Percentiles rank a stretch among this genome's conserved stretches.
Evolutionary conservation across 192 early-diverging fungal species (phyloP).

Genomic region (Linnemannia hyalina): DNA sequence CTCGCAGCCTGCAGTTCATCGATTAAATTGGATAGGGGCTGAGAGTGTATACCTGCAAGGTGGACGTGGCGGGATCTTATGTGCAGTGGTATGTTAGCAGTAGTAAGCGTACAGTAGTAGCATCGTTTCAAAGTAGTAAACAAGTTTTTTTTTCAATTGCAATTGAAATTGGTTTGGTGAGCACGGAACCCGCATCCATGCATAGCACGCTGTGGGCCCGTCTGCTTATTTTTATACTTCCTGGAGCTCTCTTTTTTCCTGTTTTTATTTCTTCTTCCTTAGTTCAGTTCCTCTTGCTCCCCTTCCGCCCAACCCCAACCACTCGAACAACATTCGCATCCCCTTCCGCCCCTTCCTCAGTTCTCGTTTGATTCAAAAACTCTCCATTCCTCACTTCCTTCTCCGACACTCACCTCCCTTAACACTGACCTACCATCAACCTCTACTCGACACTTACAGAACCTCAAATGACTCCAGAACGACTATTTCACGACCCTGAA

Average conservation of each 20-base stretch:
- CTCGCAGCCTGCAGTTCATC: constrained; percentile 51
- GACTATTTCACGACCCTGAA: constrained; percentile 2
- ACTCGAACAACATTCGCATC: too few species aligned
- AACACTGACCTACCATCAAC: background rate
- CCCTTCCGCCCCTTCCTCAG: too few species aligned
- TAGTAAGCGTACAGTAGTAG: background rate
- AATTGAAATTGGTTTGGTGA: background rate
- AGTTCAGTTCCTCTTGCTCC: too few species aligned
- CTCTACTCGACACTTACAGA: background rate
- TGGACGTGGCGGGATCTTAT: background rate
- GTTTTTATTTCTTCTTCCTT: background rate
- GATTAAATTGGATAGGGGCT: constrained; percentile 1
- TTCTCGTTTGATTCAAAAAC: too few species aligned
- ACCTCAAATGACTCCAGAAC: background rate
- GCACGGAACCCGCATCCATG: background rate
- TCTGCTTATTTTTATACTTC: background rate
- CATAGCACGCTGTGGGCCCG: background rate
- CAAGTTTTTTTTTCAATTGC: background rate
- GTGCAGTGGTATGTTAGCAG: background rate
- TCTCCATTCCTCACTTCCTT: background rate
- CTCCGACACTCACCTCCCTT: background rate
- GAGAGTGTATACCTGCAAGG: background rate
- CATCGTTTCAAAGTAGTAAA: background rate
- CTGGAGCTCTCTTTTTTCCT: background rate
- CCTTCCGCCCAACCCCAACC: too few species aligned